A percentile compares a stretch with the other conserved stretches of the same genome.
Evolutionary conservation across 2,329 filamentous ascomycete genomes (phyloP).

Genomic region (Nannizziopsis barbatae): DNA sequence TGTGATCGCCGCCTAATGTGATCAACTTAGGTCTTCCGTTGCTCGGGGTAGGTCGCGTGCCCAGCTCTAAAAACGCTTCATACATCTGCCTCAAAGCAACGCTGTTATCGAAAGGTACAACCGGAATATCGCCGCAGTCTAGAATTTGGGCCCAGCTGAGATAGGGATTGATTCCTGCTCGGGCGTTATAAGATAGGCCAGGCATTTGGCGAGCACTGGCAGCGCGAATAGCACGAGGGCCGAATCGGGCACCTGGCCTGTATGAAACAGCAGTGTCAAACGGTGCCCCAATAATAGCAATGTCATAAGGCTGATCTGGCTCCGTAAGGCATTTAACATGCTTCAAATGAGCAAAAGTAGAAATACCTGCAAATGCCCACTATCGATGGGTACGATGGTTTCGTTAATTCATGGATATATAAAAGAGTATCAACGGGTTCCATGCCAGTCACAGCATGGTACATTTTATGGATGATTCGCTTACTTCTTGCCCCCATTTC

Average conservation of each 20-base stretch:
- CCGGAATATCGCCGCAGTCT: slow-evolving; percentile 84
- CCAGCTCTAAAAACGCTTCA: slow-evolving; percentile 62
- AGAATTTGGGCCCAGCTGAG: slow-evolving; percentile 64
- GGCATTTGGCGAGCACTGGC: slow-evolving; percentile 71
- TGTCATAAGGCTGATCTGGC: slow-evolving; percentile 54
- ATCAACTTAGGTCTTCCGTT: slow-evolving; percentile 45
- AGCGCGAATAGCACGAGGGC: slow-evolving; percentile 74
- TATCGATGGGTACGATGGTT: slow-evolving; percentile 18
- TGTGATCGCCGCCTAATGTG: slow-evolving; percentile 64
- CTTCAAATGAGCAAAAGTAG: slow-evolving; percentile 60
- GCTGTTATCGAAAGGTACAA: slow-evolving; percentile 76
- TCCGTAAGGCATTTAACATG: slow-evolving; percentile 59
- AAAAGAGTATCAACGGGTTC: background rate
- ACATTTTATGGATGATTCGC: slow-evolving; percentile 5
- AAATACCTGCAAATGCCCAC: slow-evolving; percentile 63
- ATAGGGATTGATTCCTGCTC: slow-evolving; percentile 75
- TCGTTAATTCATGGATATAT: background rate
- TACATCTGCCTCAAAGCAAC: slow-evolving; percentile 76
- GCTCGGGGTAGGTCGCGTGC: slow-evolving; percentile 33
- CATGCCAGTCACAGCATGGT: background rate
- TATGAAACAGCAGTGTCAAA: slow-evolving; percentile 66
- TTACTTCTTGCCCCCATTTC: slow-evolving; percentile 41
- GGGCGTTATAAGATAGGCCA: slow-evolving; percentile 70
- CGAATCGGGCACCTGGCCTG: slow-evolving; percentile 64
- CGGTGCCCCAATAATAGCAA: slow-evolving; percentile 59